Conservation (phyloP, 1,284 basidiomycete genomes). For the Mycena sp. region DNA sequence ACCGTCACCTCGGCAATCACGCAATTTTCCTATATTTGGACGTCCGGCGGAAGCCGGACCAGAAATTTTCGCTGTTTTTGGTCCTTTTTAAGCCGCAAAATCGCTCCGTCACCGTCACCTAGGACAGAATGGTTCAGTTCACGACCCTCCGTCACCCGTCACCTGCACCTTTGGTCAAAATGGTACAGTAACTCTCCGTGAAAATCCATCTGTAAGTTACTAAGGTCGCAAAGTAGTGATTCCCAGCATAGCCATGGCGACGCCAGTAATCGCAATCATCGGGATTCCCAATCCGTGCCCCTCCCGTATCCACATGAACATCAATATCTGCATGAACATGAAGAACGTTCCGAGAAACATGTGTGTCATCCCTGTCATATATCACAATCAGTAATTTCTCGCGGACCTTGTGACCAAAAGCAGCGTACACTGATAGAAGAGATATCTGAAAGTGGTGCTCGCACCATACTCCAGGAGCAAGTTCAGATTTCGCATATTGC, state of each 20-base stretch:
- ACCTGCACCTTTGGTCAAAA: too few relatives aligned
- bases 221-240: neutral
- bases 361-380: neutral
- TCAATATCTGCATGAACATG: neutral
- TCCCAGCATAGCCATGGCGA: neutral
- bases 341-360: neutral
- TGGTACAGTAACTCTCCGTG: neutral
- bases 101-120: too few relatives aligned
- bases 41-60: too few relatives aligned
- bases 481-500: neutral
- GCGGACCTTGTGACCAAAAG: neutral
- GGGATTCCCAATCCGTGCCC: neutral
- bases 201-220: neutral
- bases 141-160: too few relatives aligned
- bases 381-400: neutral
- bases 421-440: neutral
- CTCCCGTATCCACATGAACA: constrained; percentile 2
- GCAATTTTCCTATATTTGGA: too few relatives aligned
- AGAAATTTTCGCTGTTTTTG: too few relatives aligned
- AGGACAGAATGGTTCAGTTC: neutral
- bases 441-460: neutral
- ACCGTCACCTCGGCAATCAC: too few relatives aligned
- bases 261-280: neutral
- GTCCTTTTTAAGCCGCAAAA: too few relatives aligned
- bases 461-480: constrained; percentile 2